A percentile compares a stretch with the other conserved stretches of the same genome.
phyloP scores from a whole-genome alignment of 768 basidiomycete genomes.

The Chalciporus sphaerocephalus region DNA sequence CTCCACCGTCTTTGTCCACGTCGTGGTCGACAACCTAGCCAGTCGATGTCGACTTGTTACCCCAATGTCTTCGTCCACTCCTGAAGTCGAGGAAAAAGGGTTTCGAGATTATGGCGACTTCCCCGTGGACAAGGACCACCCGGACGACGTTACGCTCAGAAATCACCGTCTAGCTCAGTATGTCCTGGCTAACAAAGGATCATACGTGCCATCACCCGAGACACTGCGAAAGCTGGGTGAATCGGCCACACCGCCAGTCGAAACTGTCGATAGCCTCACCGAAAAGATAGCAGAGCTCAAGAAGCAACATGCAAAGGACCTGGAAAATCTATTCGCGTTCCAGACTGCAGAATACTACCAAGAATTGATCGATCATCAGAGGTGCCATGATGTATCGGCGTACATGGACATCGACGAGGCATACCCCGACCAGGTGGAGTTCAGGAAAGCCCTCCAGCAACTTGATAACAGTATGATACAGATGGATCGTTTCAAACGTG shows the following conservation, averaged over 20 bases:
- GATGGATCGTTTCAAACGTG: conserved; percentile 21
- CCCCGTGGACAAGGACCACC: conserved; percentile 10
- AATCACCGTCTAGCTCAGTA: conserved; percentile 37
- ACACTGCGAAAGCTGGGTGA: conserved; percentile 22
- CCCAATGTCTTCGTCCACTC: conserved; percentile 10
- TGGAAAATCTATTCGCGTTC: conserved; percentile 28
- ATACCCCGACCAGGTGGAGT: conserved; percentile 24
- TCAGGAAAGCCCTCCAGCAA: conserved; percentile 22
- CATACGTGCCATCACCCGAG: conserved; percentile 33
- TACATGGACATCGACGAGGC: conserved; percentile 28
- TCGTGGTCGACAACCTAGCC: not conserved
- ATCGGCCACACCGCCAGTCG: conserved; percentile 6
- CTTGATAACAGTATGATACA: conserved; percentile 15
- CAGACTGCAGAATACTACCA: conserved; percentile 32
- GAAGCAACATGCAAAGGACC: conserved; percentile 27
- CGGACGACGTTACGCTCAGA: conserved; percentile 26
- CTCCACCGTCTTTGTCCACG: not conserved
- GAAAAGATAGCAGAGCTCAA: conserved; percentile 30
- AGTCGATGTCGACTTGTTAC: conserved; percentile 4
- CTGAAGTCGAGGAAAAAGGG: conserved; percentile 16
- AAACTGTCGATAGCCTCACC: conserved; percentile 26
- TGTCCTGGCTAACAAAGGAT: conserved; percentile 38
- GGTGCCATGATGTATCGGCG: conserved; percentile 21
- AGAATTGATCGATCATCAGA: conserved; percentile 30
- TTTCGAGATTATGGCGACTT: conserved; percentile 17